A percentile compares a stretch with the other conserved stretches of the same genome.
Conservation (phyloP, 495 filamentous ascomycete genomes). For the Penicillium antarcticum region DNA sequence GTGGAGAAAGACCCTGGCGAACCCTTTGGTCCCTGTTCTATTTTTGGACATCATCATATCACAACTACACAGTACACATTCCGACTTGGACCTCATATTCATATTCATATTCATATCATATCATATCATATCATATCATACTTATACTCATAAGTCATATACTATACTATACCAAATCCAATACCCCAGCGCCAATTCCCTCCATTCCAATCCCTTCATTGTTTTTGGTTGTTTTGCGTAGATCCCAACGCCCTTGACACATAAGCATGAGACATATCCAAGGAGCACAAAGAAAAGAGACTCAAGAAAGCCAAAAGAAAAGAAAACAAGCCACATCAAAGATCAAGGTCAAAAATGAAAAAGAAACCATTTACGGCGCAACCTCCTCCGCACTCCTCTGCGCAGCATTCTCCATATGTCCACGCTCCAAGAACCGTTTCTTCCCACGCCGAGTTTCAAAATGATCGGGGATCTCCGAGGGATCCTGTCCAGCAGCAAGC, state of each 20-base stretch:
- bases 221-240: background rate
- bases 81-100: too few species aligned
- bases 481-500: constrained; percentile 68
- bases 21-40: too few species aligned
- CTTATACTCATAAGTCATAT: too few species aligned
- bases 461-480: constrained; percentile 68
- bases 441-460: constrained; percentile 90
- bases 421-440: constrained; percentile 73
- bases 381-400: constrained; percentile 41
- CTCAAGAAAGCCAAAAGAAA: constrained; percentile 7
- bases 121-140: too few species aligned
- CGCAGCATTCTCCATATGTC: constrained; percentile 19
- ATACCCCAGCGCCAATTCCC: too few species aligned
- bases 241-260: background rate
- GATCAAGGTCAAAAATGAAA: background rate
- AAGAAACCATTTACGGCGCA: constrained; percentile 24
- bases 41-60: too few species aligned
- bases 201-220: background rate
- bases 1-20: too few species aligned
- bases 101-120: too few species aligned
- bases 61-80: too few species aligned
- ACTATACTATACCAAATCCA: too few species aligned
- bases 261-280: too few species aligned
- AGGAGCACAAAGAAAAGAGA: background rate
- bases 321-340: background rate